Conservation (phyloP, 306 rosid genomes). For the Vicia sativa region DNA sequence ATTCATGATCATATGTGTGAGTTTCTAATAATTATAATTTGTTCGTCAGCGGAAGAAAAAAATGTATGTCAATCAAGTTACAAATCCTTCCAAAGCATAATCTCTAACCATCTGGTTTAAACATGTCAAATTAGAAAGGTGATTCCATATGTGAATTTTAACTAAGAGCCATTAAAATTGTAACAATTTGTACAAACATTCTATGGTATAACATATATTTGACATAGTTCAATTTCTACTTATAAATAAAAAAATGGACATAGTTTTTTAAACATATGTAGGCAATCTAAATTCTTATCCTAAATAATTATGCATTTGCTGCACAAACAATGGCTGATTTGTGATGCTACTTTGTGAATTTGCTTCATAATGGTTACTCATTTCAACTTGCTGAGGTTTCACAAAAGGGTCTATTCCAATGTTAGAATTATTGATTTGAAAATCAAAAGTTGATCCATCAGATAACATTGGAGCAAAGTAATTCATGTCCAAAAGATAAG, state of each 20-base stretch:
- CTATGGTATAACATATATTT: conserved; percentile 2
- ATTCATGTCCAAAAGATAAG: conserved; percentile 73
- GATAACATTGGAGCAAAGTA: conserved; percentile 64
- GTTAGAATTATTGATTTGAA: conserved; percentile 41
- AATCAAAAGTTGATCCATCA: conserved; percentile 54
- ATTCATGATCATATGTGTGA: too few relatives aligned
- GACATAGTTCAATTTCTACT: conserved; percentile 3
- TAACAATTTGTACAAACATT: conserved; percentile 27
- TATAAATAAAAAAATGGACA: not conserved
- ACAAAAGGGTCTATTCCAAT: conserved; percentile 45
- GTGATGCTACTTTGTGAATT: conserved; percentile 44
- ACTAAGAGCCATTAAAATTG: conserved; percentile 11
- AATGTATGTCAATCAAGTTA: too few relatives aligned
- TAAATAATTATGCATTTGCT: conserved; percentile 47
- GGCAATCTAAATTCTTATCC: conserved; percentile 33
- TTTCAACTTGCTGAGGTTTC: conserved; percentile 46
- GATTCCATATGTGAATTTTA: conserved; percentile 6
- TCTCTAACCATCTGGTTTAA: conserved; percentile 18
- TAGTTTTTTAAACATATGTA: conserved; percentile 5
- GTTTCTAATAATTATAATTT: too few relatives aligned
- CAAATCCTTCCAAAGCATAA: conserved; percentile 32
- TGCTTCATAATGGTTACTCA: conserved; percentile 38
- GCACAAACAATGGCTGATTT: conserved; percentile 46
- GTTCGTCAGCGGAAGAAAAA: too few relatives aligned
- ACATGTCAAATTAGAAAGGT: conserved; percentile 1